Base-by-base conservation (phyloP, 2,329 filamentous ascomycete species). In the Apiospora aurea region DNA sequence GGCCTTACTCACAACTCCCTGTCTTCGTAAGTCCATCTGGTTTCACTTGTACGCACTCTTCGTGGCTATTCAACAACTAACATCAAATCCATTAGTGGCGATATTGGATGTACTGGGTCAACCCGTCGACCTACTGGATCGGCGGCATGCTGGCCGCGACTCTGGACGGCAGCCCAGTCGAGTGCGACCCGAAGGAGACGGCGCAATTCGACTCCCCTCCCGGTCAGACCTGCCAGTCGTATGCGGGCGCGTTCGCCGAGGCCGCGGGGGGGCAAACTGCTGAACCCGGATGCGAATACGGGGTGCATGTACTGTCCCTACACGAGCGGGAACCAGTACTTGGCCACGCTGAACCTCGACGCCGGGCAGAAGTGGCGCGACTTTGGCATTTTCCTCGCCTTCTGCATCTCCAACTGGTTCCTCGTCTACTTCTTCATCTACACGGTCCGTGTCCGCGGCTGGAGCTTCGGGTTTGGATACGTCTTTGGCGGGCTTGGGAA, bases 401-500 rank as follows among this genome's bases (percentile, higher is more conserved):
- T 94, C 79, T 89, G 89, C 70, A 82, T 92, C 18, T 91, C 88
- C 69, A 94, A 94, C 78, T 94, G 90, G 90, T 82, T 87, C 53
- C 80, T 94, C 70, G 91, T 94, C 0, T 93, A 93, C 79, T 93
- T 94, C 82, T 94, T 95, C 78, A 90, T 94, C 71, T 95, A 92
- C 81, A 92, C 89, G 2, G 91, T 94, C 8, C 86, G 93, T 24
- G 88, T 94, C 71, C 87, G 87, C 74, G 88, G 91, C 10, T 94
- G 92, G 91, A 88, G 82, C 29, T 94, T 94, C 80, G 93, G 92
- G 0, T 85, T 94, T 72, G 89, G 89, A 0, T 82, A 82, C 61
- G 38, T 93, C 2, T 91, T 91, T 78, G 73, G 76, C 10, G 69
- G 71, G 11, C 64, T 79, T 0, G 77, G 77, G 44, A 78, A 81